Evolutionary conservation across 1,139 yeast species (phyloP).

Genomic region (Spencermartinsiella ligniputridi): DNA sequence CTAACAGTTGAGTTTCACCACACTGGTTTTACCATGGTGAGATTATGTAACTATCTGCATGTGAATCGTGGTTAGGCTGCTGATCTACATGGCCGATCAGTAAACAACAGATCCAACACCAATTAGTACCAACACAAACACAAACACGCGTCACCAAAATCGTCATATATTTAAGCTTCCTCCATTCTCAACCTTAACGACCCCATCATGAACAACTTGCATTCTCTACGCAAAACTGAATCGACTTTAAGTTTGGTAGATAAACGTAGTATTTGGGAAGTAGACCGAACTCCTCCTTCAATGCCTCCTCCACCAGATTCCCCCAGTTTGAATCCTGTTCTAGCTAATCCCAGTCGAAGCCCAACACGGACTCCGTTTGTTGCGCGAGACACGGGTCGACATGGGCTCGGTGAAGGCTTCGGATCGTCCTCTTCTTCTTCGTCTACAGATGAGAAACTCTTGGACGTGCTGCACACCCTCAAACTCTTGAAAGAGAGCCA

Average conservation of each 20-base stretch:
- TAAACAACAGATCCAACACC: too few species aligned
- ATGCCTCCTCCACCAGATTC: constrained; percentile 35
- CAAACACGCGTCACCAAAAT: too few species aligned
- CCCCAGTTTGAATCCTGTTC: constrained; percentile 26
- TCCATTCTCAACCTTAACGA: too few species aligned
- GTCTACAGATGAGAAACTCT: constrained; percentile 31
- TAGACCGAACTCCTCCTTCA: constrained; percentile 37
- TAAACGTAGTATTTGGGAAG: constrained; percentile 1
- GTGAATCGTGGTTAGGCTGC: too few species aligned
- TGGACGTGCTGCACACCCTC: constrained; percentile 30
- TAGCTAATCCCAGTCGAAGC: constrained; percentile 11
- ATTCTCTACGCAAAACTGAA: constrained; percentile 1
- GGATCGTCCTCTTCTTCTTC: constrained; percentile 15
- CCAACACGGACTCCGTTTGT: constrained; percentile 25
- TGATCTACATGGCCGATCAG: too few species aligned
- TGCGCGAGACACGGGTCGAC: constrained; percentile 14
- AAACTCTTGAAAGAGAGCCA: constrained; percentile 27
- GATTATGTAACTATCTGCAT: too few species aligned
- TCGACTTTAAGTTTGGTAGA: neutral
- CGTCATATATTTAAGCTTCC: too few species aligned
- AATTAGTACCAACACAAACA: too few species aligned
- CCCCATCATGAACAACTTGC: neutral
- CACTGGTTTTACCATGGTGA: too few species aligned
- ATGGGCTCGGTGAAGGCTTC: constrained; percentile 18
- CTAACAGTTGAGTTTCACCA: too few species aligned